phyloP scores from a whole-genome alignment of 257 asterid species.

The Capsicum pubescens region DNA sequence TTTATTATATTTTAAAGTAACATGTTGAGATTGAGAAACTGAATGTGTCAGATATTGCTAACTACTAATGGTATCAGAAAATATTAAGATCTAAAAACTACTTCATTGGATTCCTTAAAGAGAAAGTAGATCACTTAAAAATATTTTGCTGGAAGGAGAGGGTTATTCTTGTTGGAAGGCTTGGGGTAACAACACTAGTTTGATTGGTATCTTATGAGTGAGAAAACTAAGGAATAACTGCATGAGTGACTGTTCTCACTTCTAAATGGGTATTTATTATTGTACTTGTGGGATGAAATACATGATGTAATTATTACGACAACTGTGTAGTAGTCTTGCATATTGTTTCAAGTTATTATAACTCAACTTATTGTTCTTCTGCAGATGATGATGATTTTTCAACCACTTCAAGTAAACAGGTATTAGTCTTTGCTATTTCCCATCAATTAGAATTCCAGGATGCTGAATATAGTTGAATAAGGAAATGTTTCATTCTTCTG shows the following conservation, averaged over 20 bases:
- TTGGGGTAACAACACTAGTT: neutral
- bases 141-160: neutral
- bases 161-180: neutral
- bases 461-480: slow-evolving; percentile 32
- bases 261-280: neutral
- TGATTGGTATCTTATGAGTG: neutral
- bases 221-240: neutral
- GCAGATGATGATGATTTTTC: slow-evolving; percentile 56
- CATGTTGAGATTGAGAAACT: neutral
- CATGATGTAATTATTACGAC: neutral
- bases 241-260: neutral
- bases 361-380: slow-evolving; percentile 29
- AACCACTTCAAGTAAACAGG: slow-evolving; percentile 52
- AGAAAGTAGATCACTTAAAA: neutral
- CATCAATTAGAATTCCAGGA: slow-evolving; percentile 24
- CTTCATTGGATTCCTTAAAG: slow-evolving; percentile 3
- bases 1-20: neutral
- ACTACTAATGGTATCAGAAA: neutral
- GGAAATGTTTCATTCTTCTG: slow-evolving; percentile 25
- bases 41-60: slow-evolving; percentile 10
- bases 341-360: neutral
- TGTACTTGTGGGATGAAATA: slow-evolving; percentile 6
- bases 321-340: neutral
- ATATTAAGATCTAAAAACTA: neutral
- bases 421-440: slow-evolving; percentile 33